Conservation (phyloP, 177 flowering plant species). For the Vitis hybrid region DNA sequence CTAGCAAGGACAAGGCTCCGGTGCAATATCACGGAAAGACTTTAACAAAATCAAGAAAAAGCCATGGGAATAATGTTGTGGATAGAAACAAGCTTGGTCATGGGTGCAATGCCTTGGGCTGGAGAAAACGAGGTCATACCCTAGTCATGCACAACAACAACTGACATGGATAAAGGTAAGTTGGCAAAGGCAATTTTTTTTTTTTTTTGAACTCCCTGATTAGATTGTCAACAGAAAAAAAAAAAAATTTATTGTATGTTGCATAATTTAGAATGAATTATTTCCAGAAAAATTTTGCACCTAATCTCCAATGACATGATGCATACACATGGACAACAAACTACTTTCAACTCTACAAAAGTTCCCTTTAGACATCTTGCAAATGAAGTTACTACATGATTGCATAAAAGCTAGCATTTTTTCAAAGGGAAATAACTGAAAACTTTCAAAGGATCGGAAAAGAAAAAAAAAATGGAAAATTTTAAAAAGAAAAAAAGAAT, state of each 20-base stretch:
- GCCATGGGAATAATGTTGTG: too few species aligned
- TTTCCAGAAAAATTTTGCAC: conserved; percentile 55
- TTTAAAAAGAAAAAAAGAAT: not conserved
- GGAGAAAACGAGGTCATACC: too few species aligned
- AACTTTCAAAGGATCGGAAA: not conserved
- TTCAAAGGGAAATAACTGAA: too few species aligned
- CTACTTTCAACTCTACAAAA: not conserved
- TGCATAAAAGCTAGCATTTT: not conserved
- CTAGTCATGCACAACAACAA: too few species aligned
- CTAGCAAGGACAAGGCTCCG: too few species aligned
- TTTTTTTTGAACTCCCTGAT: too few species aligned
- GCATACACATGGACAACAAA: conserved; percentile 10
- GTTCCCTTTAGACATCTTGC: not conserved
- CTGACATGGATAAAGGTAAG: too few species aligned
- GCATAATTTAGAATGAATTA: conserved; percentile 78
- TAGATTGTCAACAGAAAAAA: not conserved
- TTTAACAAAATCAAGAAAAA: too few species aligned
- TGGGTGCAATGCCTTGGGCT: too few species aligned
- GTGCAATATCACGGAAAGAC: too few species aligned
- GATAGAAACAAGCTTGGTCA: too few species aligned
- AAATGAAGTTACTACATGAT: conserved; percentile 6
- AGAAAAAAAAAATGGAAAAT: not conserved
- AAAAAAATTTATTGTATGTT: conserved; percentile 50
- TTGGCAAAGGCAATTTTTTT: too few species aligned
- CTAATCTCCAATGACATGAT: conserved; percentile 71